These are phyloP conservation scores for Rhizopogon vinicolor DNA, from an alignment of 768 basidiomycete genomes.

Conservation along the genomic window DNA sequence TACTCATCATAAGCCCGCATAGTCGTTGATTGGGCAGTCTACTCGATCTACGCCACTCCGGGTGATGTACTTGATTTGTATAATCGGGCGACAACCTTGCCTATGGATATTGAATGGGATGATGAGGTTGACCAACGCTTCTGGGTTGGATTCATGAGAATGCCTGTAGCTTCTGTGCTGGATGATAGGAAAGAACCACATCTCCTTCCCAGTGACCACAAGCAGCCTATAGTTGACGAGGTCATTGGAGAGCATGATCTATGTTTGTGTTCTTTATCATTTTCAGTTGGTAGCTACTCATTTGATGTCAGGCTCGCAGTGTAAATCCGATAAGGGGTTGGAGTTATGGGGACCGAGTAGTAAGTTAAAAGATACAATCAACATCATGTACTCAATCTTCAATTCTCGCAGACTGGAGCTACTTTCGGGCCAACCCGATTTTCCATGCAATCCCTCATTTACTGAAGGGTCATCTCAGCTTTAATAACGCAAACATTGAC, in stretches of 20 bases:
- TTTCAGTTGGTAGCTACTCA: background rate
- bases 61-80: background rate
- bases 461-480: conserved; percentile 1
- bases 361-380: conserved; percentile 9
- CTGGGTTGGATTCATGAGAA: background rate
- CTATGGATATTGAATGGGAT: background rate
- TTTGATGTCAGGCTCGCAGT: conserved; percentile 8
- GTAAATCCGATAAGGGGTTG: conserved; percentile 8
- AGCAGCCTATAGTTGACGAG: conserved; percentile 14
- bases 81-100: background rate
- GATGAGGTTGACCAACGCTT: background rate
- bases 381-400: background rate
- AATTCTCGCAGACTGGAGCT: conserved; percentile 11
- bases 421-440: conserved; percentile 4
- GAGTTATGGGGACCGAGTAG: conserved; percentile 22
- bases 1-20: background rate
- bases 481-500: conserved; percentile 2
- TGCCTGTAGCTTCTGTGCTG: background rate
- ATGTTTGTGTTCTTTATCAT: conserved; percentile 7
- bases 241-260: conserved; percentile 11
- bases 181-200: background rate
- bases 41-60: background rate
- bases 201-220: background rate
- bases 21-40: background rate
- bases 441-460: background rate